These are phyloP conservation scores for Alternaria sp. DNA, from an alignment of 2,329 filamentous ascomycete genomes.

Conservation along the genomic window DNA sequence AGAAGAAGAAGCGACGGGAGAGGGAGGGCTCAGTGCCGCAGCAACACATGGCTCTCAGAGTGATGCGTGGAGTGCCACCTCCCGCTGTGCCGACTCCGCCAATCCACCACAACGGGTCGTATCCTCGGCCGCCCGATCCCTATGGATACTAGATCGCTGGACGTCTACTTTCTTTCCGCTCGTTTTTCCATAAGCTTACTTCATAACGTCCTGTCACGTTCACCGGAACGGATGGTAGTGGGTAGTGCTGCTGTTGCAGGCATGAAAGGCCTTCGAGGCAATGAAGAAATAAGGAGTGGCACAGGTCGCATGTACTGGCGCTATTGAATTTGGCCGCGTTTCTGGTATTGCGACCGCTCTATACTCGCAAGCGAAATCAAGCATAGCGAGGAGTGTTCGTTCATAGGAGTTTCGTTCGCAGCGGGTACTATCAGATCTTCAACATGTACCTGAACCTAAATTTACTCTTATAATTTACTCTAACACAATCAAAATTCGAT, in stretches of 20 bases:
- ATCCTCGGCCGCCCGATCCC: conserved; percentile 30
- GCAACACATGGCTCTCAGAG: conserved; percentile 25
- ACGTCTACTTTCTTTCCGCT: not conserved
- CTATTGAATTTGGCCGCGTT: not conserved
- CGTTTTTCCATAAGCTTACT: not conserved
- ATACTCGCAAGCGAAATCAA: conserved; percentile 10
- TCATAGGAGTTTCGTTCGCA: not conserved
- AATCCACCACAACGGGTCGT: conserved; percentile 33
- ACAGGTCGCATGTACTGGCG: conserved; percentile 14
- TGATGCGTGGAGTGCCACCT: conserved; percentile 36
- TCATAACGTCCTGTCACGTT: not conserved
- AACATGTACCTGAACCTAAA: not conserved
- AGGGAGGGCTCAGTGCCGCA: conserved; percentile 36
- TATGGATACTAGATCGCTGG: conserved; percentile 21
- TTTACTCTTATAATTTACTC: too few relatives aligned
- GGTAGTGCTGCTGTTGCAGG: not conserved
- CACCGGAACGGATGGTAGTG: not conserved
- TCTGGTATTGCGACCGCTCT: not conserved
- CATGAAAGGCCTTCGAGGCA: not conserved
- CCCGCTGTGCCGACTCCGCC: conserved; percentile 44
- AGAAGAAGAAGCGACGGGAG: conserved; percentile 43
- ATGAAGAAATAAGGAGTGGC: not conserved
- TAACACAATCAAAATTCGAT: not conserved
- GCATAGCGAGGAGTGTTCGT: conserved; percentile 39
- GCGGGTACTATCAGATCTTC: not conserved